Evolutionary conservation across 2,329 filamentous ascomycete species (phyloP).

Genomic region (Phyllosticta paracitricarpa): DNA sequence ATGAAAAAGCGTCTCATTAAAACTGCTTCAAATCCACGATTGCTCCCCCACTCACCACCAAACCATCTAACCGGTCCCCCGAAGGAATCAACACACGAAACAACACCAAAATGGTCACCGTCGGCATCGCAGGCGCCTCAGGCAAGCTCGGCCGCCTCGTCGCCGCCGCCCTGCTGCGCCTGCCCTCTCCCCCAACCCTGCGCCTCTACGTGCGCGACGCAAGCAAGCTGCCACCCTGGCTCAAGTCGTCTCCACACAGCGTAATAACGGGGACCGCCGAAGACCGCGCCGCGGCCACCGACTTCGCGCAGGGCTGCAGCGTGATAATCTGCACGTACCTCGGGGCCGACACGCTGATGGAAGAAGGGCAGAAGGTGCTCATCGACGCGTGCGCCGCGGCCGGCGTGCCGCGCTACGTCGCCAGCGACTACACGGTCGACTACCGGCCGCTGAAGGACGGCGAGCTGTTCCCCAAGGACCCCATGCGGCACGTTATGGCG

Average conservation of each 20-base stretch:
- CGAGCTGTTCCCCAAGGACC: conserved; percentile 29
- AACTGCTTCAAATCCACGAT: too few species aligned
- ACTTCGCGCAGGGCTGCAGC: conserved; percentile 23
- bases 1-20: too few species aligned
- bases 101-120: background rate
- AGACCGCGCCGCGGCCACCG: conserved; percentile 16
- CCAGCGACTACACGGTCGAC: conserved; percentile 33
- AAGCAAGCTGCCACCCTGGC: conserved; percentile 14
- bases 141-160: conserved; percentile 24
- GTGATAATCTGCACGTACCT: conserved; percentile 34
- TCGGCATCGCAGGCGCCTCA: conserved; percentile 27
- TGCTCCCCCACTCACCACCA: background rate
- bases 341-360: conserved; percentile 30
- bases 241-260: conserved; percentile 11
- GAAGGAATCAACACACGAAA: background rate
- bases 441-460: conserved; percentile 31
- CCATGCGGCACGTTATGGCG: conserved; percentile 30
- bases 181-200: conserved; percentile 16
- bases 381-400: conserved; percentile 31
- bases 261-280: conserved; percentile 20
- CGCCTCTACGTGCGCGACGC: conserved; percentile 22
- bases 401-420: conserved; percentile 30
- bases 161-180: conserved; percentile 19
- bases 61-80: background rate
- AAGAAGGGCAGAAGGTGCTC: conserved; percentile 32